Base-by-base conservation (phyloP, 2,329 filamentous ascomycete species). In the Colletotrichum acutatum region DNA sequence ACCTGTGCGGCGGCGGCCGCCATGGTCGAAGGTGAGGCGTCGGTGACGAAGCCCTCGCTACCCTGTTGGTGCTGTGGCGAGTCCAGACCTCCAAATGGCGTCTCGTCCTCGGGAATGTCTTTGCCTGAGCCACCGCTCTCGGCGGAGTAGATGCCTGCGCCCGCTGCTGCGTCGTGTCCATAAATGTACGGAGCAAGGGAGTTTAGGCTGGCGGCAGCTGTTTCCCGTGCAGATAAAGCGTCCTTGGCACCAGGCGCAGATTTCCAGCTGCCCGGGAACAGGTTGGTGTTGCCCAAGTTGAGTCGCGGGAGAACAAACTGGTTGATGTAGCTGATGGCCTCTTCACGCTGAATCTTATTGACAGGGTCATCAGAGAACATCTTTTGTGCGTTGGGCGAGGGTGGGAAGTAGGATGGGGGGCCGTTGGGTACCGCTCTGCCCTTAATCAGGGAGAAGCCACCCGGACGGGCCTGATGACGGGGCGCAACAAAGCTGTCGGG, bases 311-410 rank as follows among this genome's bases (percentile, higher is more conserved):
- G 83, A 2, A 93, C 89, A 75, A 91, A 91, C 80, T 93, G 90
- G 79, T 93, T 92, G 81, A 93, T 92, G 80, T 92, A 92, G 79
- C 87, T 89, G 53, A 93, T 87, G 0, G 90, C 90, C 77, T 92
- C 90, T 76, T 92, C 90, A 14, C 90, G 88, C 79, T 91, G 90
- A 75, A 92, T 90, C 83, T 92, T 92, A 75, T 87, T 87, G 30
- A 91, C 86, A 1, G 90, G 89, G 76, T 92, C 90, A 71, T 87
- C 85, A 1, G 85, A 82, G 37, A 75, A 75, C 69, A 75, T 68
- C 56, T 74, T 72, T 68, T 86, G 86, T 6, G 84, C 84, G 60
- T 85, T 84, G 1, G 83, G 78, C 0, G 83, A 83, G 2, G 84
- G 80, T 1, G 90, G 90, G 77, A 92, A 91, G 80, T 89, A 92